Evolutionary conservation across 2,329 filamentous ascomycete genomes (phyloP).

Genomic region (Elsinoe fawcettii): DNA sequence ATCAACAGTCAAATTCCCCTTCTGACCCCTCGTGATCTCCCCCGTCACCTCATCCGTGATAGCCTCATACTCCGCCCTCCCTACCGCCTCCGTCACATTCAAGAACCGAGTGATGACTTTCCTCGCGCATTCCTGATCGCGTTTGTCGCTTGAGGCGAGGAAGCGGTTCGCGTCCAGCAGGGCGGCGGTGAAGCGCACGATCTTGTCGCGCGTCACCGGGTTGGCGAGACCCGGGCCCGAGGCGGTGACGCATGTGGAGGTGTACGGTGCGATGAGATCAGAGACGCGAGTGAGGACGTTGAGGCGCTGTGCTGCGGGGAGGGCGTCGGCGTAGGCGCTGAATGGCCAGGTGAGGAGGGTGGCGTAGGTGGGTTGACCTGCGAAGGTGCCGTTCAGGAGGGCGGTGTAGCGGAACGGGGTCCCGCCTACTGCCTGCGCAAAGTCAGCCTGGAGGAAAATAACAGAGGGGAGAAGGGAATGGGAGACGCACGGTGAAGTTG

Average conservation of each 20-base stretch:
- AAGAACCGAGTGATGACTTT: neutral
- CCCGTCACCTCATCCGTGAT: neutral
- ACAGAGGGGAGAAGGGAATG: neutral
- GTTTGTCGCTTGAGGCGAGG: neutral
- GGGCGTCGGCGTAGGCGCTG: neutral
- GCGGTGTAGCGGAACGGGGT: neutral
- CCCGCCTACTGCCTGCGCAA: neutral
- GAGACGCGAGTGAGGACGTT: neutral
- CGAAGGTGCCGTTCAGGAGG: neutral
- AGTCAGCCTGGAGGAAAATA: neutral
- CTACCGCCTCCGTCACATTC: neutral
- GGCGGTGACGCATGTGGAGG: neutral
- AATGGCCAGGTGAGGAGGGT: neutral
- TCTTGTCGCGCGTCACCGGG: neutral
- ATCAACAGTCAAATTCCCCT: neutral
- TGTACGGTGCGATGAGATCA: neutral
- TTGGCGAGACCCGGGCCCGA: neutral
- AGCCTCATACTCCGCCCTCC: neutral
- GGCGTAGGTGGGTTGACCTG: neutral
- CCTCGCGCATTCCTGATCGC: neutral
- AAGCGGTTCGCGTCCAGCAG: neutral
- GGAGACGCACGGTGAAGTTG: neutral
- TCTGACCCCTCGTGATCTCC: neutral
- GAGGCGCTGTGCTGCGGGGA: neutral
- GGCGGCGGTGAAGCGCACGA: neutral